Percentiles rank a stretch among this genome's conserved stretches.
phyloP scores from a whole-genome alignment of 2,329 filamentous ascomycete genomes.

The Microascus cirrosus region DNA sequence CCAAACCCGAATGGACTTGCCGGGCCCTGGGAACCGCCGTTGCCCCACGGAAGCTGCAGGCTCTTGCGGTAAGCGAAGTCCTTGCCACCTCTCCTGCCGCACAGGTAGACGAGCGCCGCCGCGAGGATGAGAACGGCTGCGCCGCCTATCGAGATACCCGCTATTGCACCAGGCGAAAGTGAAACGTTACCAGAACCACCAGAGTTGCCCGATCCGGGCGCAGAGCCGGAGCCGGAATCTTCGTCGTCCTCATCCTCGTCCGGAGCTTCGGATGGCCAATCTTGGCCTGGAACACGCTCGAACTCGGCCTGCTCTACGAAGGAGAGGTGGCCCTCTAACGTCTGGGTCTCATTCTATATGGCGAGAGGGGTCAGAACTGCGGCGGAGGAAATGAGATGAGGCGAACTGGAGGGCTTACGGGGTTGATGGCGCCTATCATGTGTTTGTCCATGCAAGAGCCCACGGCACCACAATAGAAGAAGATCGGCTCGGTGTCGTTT shows the following conservation, averaged over 20 bases:
- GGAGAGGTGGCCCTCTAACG: constrained; percentile 33
- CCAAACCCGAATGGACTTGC: constrained; percentile 9
- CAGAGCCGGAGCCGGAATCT: constrained; percentile 6
- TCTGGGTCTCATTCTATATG: constrained; percentile 31
- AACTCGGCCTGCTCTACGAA: constrained; percentile 35
- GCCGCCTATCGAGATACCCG: constrained; percentile 45
- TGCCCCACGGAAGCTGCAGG: constrained; percentile 14
- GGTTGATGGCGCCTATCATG: constrained; percentile 71
- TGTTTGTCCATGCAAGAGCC: constrained; percentile 51
- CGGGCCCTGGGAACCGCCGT: constrained; percentile 11
- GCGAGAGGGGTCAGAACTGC: constrained; percentile 3
- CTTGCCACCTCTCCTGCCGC: constrained; percentile 27
- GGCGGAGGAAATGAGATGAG: neutral
- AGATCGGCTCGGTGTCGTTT: constrained; percentile 51
- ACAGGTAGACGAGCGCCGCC: constrained; percentile 34
- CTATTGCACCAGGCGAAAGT: constrained; percentile 37
- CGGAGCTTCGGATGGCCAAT: constrained; percentile 35
- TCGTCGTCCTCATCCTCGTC: neutral
- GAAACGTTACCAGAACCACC: no score
- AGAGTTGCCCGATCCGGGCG: constrained; percentile 2
- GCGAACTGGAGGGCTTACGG: constrained; percentile 27
- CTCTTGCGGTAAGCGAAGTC: constrained; percentile 21
- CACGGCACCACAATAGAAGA: constrained; percentile 59
- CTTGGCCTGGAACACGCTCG: constrained; percentile 44
- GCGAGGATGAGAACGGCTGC: constrained; percentile 31